Evolutionary conservation across 2,329 filamentous ascomycete species (phyloP).

Genomic region (Exophiala spinifera): DNA sequence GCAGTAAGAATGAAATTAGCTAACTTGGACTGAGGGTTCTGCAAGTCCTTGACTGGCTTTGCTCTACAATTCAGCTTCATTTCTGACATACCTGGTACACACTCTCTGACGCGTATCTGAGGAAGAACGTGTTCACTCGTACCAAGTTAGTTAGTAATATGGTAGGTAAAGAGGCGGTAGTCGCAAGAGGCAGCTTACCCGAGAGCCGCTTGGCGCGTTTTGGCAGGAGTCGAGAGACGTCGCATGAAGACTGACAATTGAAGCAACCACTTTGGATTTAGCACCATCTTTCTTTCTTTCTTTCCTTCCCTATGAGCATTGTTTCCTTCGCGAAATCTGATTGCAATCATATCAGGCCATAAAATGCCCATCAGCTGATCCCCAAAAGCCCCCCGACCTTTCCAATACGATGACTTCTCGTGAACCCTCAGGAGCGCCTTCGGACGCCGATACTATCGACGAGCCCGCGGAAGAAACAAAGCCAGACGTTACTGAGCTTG

Average conservation of each 20-base stretch:
- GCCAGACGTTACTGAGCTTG: slow-evolving; percentile 21
- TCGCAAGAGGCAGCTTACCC: neutral
- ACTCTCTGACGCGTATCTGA: no score
- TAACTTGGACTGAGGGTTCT: neutral
- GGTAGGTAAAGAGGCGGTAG: no score
- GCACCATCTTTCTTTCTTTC: no score
- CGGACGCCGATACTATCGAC: slow-evolving; percentile 26
- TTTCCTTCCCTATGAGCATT: no score
- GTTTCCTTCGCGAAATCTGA: no score
- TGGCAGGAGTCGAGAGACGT: neutral
- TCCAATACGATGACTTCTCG: slow-evolving; percentile 24
- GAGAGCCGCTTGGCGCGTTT: neutral
- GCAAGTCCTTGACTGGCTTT: no score
- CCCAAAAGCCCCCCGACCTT: neutral
- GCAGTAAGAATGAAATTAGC: neutral
- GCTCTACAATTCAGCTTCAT: no score
- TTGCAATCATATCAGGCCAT: neutral
- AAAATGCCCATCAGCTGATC: neutral
- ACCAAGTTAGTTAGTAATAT: no score
- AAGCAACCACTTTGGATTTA: neutral
- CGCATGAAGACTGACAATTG: neutral
- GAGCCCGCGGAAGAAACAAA: slow-evolving; percentile 25
- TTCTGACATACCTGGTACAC: no score
- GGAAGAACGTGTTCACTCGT: no score
- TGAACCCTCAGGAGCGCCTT: slow-evolving; percentile 23